Percentiles rank a stretch among this genome's conserved stretches.
Evolutionary conservation across 140 eudicot species (phyloP).

Genomic region (Anethum foeniculum): DNA sequence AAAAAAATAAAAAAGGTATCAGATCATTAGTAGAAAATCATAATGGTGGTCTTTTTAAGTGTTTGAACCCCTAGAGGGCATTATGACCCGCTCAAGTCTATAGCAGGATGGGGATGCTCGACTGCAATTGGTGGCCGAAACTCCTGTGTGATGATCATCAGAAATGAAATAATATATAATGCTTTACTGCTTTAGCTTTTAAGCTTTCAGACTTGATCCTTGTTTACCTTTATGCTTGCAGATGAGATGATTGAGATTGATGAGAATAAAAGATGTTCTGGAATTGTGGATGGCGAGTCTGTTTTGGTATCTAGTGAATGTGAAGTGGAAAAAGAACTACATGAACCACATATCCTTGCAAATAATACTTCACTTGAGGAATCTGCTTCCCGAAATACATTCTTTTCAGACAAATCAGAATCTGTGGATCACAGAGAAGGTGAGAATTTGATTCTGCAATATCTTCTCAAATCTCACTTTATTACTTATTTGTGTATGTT

Average conservation of each 20-base stretch:
- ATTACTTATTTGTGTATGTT: background rate
- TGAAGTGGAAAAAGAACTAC: slow-evolving; percentile 3
- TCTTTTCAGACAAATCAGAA: background rate
- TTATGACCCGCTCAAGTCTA: too few relatives aligned
- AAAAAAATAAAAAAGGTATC: too few relatives aligned
- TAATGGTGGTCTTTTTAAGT: background rate
- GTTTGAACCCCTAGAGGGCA: too few relatives aligned
- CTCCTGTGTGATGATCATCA: background rate
- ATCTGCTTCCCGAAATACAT: background rate
- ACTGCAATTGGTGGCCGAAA: too few relatives aligned
- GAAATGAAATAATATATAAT: background rate
- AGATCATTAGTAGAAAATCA: too few relatives aligned
- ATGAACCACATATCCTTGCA: background rate
- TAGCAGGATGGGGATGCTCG: too few relatives aligned
- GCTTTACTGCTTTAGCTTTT: background rate
- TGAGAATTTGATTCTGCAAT: background rate
- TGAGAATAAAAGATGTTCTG: slow-evolving; percentile 1
- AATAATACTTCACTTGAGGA: background rate
- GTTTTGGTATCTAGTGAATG: background rate
- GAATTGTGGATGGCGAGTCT: background rate
- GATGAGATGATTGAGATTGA: background rate
- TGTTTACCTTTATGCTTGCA: background rate
- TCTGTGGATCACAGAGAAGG: background rate
- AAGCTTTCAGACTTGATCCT: background rate
- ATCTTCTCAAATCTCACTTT: background rate